Base-by-base conservation (phyloP, 129 eudicot species). In the Tagetes erecta region DNA sequence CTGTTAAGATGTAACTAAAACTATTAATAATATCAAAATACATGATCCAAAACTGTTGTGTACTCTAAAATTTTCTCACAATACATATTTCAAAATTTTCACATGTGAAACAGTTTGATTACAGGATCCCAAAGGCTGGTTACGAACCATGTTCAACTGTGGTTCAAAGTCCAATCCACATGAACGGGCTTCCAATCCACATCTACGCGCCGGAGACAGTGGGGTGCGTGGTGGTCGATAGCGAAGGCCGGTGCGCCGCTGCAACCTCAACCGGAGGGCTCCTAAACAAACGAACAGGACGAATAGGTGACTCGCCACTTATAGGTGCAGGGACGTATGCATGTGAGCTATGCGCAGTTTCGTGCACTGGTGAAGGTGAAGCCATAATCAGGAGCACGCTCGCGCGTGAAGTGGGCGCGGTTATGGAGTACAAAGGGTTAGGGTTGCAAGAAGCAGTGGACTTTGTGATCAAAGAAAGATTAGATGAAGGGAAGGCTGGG, bases 251-350 rank as follows among this genome's bases (percentile, higher is more conserved):
- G 33, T 93, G 98, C 34, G 98, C 98, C 4, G 97, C 98, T 2
- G 98, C 95, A 73, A 93, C 98, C 0, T 93, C 98, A 41, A 93
- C 98, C 5, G 98, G 97, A 1, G 98, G 98, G 44, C 89, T 93
- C 3, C 90, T 93, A 91, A 93, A 93, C 81, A 93, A 93, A 78
- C 84, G 81, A 86, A 67, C 11, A 14, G 98, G 98, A 8, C 86
- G 98, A 6, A 93, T 93, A 10, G 98, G 98, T 11, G 98, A 93
- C 81, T 87, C 97, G 0, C 97, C 98, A 0, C 75, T 93, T 2
- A 90, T 93, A 4, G 98, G 98, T 0, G 88, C 97, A 0, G 98
- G 98, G 63, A 93, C 98, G 27, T 93, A 93, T 8, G 98, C 98
- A 1, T 85, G 96, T 64, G 87, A 90, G 5, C 36, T 86, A 0